Evolutionary conservation across 768 basidiomycete species (phyloP).

Genomic region (Tephrocybe sp.): DNA sequence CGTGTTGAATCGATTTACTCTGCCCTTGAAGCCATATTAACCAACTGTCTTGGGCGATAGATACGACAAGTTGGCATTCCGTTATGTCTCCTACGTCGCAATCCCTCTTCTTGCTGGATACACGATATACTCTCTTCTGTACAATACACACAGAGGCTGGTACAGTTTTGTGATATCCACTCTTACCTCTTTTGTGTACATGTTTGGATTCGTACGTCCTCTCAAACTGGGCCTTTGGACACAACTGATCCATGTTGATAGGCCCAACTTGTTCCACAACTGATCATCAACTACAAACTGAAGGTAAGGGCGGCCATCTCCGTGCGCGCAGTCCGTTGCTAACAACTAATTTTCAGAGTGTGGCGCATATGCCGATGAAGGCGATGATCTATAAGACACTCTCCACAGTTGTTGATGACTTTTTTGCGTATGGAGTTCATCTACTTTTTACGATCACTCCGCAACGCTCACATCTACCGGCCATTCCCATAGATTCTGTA

Average conservation of each 20-base stretch:
- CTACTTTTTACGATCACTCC: slow-evolving; percentile 4
- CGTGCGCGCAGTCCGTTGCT: slow-evolving; percentile 7
- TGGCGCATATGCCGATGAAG: slow-evolving; percentile 98
- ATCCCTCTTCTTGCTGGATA: slow-evolving; percentile 78
- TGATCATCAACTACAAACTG: slow-evolving; percentile 97
- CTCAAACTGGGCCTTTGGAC: neutral
- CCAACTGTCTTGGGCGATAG: slow-evolving; percentile 32
- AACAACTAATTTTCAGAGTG: slow-evolving; percentile 52
- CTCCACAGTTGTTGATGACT: slow-evolving; percentile 88
- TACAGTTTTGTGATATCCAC: slow-evolving; percentile 95
- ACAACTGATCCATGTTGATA: slow-evolving; percentile 23
- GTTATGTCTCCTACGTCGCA: slow-evolving; percentile 88
- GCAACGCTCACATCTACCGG: slow-evolving; percentile 13
- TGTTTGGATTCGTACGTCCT: slow-evolving; percentile 93
- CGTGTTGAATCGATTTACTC: slow-evolving; percentile 5
- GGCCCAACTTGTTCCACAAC: slow-evolving; percentile 83
- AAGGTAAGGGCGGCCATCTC: slow-evolving; percentile 53
- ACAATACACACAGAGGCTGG: slow-evolving; percentile 89
- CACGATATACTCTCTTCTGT: slow-evolving; percentile 76
- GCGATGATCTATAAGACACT: slow-evolving; percentile 96
- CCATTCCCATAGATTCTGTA: slow-evolving; percentile 65
- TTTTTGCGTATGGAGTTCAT: slow-evolving; percentile 67
- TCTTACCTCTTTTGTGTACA: slow-evolving; percentile 88
- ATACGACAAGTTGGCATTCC: slow-evolving; percentile 92
- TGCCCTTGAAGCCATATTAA: neutral